Percentiles rank a stretch among this genome's conserved stretches.
These are phyloP conservation scores for Lactarius vividus DNA, from an alignment of 768 basidiomycete genomes.

Conservation along the genomic window DNA sequence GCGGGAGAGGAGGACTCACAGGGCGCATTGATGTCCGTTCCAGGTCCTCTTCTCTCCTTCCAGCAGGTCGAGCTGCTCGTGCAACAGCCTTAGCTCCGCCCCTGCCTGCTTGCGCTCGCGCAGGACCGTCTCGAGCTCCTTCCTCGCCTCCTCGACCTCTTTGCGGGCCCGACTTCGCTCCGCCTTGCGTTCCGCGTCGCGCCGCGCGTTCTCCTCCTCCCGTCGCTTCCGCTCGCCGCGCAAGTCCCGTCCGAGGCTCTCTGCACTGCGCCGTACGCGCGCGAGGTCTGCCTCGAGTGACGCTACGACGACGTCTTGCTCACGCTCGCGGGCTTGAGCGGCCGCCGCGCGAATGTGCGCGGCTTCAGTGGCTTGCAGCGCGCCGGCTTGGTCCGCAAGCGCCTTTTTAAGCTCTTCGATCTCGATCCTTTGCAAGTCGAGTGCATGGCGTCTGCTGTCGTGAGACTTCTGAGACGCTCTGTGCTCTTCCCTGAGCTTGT, in stretches of 20 bases:
- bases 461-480: constrained; percentile 62
- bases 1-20: constrained; percentile 41
- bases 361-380: constrained; percentile 59
- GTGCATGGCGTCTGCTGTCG: constrained; percentile 66
- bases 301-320: constrained; percentile 62
- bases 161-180: constrained; percentile 46
- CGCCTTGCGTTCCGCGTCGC: constrained; percentile 43
- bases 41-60: constrained; percentile 52
- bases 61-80: constrained; percentile 21
- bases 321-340: constrained; percentile 54
- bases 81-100: constrained; percentile 58
- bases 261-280: constrained; percentile 73
- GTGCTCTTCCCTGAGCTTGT: constrained; percentile 61
- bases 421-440: constrained; percentile 68
- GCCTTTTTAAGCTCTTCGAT: constrained; percentile 74
- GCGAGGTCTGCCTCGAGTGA: constrained; percentile 68
- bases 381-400: constrained; percentile 55
- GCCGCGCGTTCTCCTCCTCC: constrained; percentile 53
- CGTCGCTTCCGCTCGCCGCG: constrained; percentile 65
- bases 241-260: constrained; percentile 74
- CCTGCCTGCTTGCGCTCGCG: constrained; percentile 65
- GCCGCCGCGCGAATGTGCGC: constrained; percentile 53
- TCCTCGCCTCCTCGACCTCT: constrained; percentile 17
- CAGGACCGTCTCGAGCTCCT: constrained; percentile 46
- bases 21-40: constrained; percentile 53